Conservation (phyloP, 345 rosid species). For the Gossypioides kirkii region DNA sequence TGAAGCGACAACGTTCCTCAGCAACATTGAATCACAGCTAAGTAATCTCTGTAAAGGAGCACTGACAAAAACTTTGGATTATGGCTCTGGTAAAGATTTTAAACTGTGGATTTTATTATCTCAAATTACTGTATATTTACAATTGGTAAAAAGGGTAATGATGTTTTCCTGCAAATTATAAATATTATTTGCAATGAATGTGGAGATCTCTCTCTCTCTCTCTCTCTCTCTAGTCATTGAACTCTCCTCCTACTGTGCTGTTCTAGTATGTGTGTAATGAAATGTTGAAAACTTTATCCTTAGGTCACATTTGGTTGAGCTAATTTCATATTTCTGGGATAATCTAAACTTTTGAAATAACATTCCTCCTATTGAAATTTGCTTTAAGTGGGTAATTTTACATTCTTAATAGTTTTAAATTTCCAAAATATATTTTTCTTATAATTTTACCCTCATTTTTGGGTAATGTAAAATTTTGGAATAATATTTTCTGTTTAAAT, state of each 20-base stretch:
- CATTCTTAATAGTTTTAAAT: no score
- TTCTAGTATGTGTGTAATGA: not conserved
- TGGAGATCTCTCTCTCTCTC: no score
- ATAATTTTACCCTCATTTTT: no score
- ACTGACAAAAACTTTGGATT: conserved; percentile 24
- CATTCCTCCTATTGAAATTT: no score
- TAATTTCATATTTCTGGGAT: no score
- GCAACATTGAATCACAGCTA: conserved; percentile 55
- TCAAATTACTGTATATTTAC: not conserved
- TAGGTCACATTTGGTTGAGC: no score
- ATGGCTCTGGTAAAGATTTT: conserved; percentile 32
- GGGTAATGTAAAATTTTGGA: no score
- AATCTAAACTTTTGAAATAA: no score
- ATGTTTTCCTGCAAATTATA: not conserved
- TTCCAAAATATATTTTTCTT: no score
- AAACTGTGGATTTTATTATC: conserved; percentile 2
- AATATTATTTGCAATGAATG: not conserved
- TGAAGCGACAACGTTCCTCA: conserved; percentile 54
- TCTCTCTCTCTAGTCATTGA: not conserved
- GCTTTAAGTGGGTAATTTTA: no score
- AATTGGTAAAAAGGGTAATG: not conserved
- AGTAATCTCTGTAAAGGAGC: conserved; percentile 46
- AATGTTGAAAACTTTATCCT: not conserved
- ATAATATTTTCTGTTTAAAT: no score
- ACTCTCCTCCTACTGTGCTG: conserved; percentile 10